Conservation (phyloP, 768 basidiomycete species). For the Fomitopsis serialis region DNA sequence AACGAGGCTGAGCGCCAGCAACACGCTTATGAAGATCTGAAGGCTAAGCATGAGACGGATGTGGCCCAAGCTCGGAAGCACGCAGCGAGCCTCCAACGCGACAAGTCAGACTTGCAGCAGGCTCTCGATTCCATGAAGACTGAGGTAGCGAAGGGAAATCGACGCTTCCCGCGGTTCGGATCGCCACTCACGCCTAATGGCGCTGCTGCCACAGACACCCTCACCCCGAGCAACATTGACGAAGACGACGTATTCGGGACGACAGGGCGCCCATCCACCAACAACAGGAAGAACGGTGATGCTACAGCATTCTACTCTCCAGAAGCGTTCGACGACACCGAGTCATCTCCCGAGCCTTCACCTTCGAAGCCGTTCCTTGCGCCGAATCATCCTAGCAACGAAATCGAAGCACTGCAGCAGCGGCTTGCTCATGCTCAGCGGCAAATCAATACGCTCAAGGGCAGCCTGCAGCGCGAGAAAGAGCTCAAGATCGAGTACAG, state of each 20-base stretch:
- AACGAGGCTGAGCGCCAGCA: conserved; percentile 76
- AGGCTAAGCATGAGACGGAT: conserved; percentile 91
- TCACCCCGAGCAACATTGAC: conserved; percentile 54
- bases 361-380: conserved; percentile 59
- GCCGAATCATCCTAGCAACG: conserved; percentile 71
- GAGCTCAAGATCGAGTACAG: conserved; percentile 67
- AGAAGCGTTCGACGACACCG: conserved; percentile 40
- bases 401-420: conserved; percentile 78
- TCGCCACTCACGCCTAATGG: conserved; percentile 71
- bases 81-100: conserved; percentile 81
- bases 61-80: conserved; percentile 87
- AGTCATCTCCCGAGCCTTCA: conserved; percentile 58
- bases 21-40: conserved; percentile 61
- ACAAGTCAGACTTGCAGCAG: conserved; percentile 88
- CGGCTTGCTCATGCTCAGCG: conserved; percentile 82
- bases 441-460: conserved; percentile 78
- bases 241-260: conserved; percentile 65
- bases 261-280: conserved; percentile 55
- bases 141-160: conserved; percentile 61
- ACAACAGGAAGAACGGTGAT: conserved; percentile 52
- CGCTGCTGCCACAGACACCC: conserved; percentile 18
- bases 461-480: conserved; percentile 78
- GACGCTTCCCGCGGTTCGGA: conserved; percentile 59
- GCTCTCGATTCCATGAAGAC: conserved; percentile 71
- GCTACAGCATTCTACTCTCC: conserved; percentile 41